Evolutionary conservation across 139 green algal genomes (phyloP), one percentile per base, ranked within the genome.

Genomic region (Micromonas pusilla): DNA sequence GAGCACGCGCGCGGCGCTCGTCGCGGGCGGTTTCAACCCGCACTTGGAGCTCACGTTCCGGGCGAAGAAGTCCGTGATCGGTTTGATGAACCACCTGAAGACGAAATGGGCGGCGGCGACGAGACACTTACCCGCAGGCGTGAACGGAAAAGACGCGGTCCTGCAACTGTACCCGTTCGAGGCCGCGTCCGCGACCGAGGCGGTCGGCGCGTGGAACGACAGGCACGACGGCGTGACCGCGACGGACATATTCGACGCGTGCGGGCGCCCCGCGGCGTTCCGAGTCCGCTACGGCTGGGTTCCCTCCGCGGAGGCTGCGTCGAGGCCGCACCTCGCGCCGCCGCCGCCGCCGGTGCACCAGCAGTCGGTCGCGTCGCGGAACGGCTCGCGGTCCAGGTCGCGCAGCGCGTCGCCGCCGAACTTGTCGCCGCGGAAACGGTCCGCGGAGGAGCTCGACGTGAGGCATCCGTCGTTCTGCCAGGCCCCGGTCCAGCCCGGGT

Each of bases 141-240:
- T 34, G n/a, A 34, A 34, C 28, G 26, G 31, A 25, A 25, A 70
- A 25, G 26, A 31, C 16, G 45, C 45, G 9, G 45, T 57, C 9
- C 45, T 72, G 26, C 65, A 72, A 26, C 33, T 72, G 65, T 39
- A 72, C 13, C 65, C 65, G 65, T 72, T 72, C 13, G 65, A 72
- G 30, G 65, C 65, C n/a, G 30, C 45, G 45, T 57, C 45, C 45
- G 45, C 45, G 16, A 23, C 32, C 3, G 65, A 39, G 4, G 33
- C n/a, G 28, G 4, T 23, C 13, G 30, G 28, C 3, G 13, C 28
- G 4, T 72, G 65, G 65, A 72, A 72, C 65, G 28, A 32, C 13
- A 38, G 26, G 28, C 30, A 26, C 26, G 30, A 38, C 13, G 13
- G 33, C 28, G 65, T 39, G 4, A 72, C 65, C 3, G 65, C 65